Conservation (phyloP, 768 basidiomycete genomes). For the Pisolithus microcarpus region DNA sequence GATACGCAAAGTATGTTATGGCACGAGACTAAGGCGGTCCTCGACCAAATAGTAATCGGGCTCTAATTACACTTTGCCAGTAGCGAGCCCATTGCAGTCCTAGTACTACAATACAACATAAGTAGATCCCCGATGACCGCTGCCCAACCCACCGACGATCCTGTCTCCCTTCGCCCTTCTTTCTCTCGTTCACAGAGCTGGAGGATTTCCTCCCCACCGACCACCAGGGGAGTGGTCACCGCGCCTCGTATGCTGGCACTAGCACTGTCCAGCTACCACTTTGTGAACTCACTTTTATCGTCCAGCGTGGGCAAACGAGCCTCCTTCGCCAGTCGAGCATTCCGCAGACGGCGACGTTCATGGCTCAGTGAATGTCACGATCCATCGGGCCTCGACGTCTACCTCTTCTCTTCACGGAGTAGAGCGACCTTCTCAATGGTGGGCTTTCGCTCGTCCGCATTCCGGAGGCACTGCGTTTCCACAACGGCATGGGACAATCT, state of each 20-base stretch:
- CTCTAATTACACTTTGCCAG: background rate
- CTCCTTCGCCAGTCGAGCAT: conserved; percentile 57
- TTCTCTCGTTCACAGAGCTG: conserved; percentile 23
- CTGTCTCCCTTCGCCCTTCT: conserved; percentile 5
- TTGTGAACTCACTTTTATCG: conserved; percentile 1
- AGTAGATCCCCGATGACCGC: conserved; percentile 9
- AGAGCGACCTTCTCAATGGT: conserved; percentile 53
- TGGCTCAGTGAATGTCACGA: conserved; percentile 26
- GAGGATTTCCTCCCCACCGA: conserved; percentile 29
- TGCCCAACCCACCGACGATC: conserved; percentile 11
- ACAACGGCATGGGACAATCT: conserved; percentile 2
- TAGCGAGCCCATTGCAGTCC: background rate
- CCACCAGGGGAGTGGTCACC: conserved; percentile 52
- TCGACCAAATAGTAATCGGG: background rate
- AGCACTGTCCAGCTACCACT: background rate
- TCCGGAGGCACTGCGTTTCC: conserved; percentile 15
- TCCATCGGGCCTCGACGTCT: conserved; percentile 38
- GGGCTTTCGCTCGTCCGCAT: conserved; percentile 62
- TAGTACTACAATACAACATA: no score
- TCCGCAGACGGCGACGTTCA: conserved; percentile 31
- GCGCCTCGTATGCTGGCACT: conserved; percentile 51
- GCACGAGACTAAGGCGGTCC: background rate
- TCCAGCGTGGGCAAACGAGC: conserved; percentile 82
- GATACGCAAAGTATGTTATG: no score
- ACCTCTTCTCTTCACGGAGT: conserved; percentile 36